A percentile compares a stretch with the other conserved stretches of the same genome.
These are phyloP conservation scores for Plenodomus biglobosus DNA, from an alignment of 2,329 filamentous ascomycete species.

Conservation along the genomic window DNA sequence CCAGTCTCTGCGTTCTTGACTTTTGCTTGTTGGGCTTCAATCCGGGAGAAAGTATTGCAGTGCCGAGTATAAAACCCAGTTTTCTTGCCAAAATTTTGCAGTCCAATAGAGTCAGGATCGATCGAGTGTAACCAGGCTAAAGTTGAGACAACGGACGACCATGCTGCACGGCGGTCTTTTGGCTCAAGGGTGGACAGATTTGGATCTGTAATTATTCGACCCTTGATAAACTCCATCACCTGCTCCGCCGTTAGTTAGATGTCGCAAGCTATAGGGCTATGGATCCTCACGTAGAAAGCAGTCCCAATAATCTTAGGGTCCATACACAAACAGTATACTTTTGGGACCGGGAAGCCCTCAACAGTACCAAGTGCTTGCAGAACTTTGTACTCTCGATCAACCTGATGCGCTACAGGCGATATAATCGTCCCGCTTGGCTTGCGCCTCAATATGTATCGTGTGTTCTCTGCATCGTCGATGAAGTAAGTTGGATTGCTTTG, in stretches of 20 bases:
- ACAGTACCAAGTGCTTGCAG: conserved; percentile 71
- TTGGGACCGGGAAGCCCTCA: conserved; percentile 85
- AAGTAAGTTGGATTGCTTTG: conserved; percentile 97
- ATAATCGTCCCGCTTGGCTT: conserved; percentile 90
- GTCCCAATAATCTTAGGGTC: conserved; percentile 79
- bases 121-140: conserved; percentile 83
- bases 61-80: conserved; percentile 82
- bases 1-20: conserved; percentile 71
- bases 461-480: conserved; percentile 66
- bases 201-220: conserved; percentile 88
- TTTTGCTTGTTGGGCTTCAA: conserved; percentile 75
- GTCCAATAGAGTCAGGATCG: conserved; percentile 64
- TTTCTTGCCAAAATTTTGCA: conserved; percentile 71
- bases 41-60: conserved; percentile 75
- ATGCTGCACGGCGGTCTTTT: conserved; percentile 58
- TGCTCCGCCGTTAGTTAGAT: conserved; percentile 4
- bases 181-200: conserved; percentile 69
- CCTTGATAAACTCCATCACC: conserved; percentile 92
- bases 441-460: conserved; percentile 85
- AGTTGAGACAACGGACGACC: conserved; percentile 65
- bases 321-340: conserved; percentile 80
- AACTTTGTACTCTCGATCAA: conserved; percentile 91
- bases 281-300: conserved; percentile 67
- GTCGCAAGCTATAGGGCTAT: neutral
- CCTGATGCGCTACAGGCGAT: conserved; percentile 89